phyloP scores from a whole-genome alignment of 345 rosid genomes.

The Limnanthes douglasii region DNA sequence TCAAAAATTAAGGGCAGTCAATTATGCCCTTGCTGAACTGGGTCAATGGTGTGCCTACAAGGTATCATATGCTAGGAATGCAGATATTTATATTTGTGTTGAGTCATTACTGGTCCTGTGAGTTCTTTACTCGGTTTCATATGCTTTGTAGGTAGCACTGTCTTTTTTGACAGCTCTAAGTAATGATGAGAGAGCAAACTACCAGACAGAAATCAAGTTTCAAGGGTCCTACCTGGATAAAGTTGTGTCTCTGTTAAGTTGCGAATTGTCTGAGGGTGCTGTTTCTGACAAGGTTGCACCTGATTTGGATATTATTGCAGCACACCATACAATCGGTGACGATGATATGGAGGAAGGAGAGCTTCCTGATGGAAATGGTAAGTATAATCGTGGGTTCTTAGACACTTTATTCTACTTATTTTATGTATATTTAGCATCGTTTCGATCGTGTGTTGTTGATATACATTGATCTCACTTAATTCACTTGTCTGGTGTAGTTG shows the following conservation, averaged over 20 bases:
- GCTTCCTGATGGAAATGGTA: slow-evolving; percentile 86
- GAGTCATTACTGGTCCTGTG: slow-evolving; percentile 1
- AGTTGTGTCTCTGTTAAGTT: slow-evolving; percentile 72
- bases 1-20: slow-evolving; percentile 88
- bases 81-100: slow-evolving; percentile 1
- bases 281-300: slow-evolving; percentile 37
- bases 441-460: not conserved
- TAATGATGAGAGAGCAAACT: slow-evolving; percentile 86
- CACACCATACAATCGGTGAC: slow-evolving; percentile 14
- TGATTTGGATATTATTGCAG: slow-evolving; percentile 21
- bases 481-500: slow-evolving; percentile 33
- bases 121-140: not conserved
- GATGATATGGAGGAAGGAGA: slow-evolving; percentile 98
- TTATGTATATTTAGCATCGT: not conserved
- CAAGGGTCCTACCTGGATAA: slow-evolving; percentile 75
- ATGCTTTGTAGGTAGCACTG: slow-evolving; percentile 58
- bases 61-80: slow-evolving; percentile 23
- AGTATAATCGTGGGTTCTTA: slow-evolving; percentile 9
- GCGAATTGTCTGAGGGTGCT: slow-evolving; percentile 88
- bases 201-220: slow-evolving; percentile 90
- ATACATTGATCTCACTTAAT: not conserved
- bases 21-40: slow-evolving; percentile 83
- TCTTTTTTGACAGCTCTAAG: slow-evolving; percentile 85
- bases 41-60: slow-evolving; percentile 99
- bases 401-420: not conserved